These are phyloP conservation scores for Hebeloma cylindrosporum DNA, from an alignment of 768 basidiomycete species.

Conservation along the genomic window DNA sequence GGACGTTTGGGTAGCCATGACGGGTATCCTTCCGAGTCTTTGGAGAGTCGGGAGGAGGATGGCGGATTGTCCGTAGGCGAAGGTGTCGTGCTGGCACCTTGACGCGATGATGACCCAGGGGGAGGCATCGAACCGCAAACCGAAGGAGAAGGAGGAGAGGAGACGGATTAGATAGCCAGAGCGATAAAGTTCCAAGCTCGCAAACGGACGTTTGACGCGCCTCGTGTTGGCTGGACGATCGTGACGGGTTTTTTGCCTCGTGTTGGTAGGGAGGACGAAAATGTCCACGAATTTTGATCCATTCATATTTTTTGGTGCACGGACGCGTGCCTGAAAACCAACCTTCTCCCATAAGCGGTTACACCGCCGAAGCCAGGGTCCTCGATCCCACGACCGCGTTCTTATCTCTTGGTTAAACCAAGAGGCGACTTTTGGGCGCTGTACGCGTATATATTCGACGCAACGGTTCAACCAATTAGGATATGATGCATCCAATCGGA, in stretches of 20 bases:
- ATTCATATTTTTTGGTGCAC: conserved; percentile 16
- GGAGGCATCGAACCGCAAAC: conserved; percentile 4
- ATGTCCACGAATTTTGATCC: conserved; percentile 7
- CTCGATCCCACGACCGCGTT: too few relatives aligned
- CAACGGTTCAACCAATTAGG: too few relatives aligned
- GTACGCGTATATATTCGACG: too few relatives aligned
- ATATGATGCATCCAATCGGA: too few relatives aligned
- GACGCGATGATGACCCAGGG: conserved; percentile 14
- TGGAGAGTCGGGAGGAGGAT: conserved; percentile 18
- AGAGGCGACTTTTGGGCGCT: too few relatives aligned
- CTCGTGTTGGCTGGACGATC: conserved; percentile 4
- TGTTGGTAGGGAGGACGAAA: conserved; percentile 18
- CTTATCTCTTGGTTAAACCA: too few relatives aligned
- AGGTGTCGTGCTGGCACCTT: conserved; percentile 10
- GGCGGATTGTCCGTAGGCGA: conserved; percentile 12
- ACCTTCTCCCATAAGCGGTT: conserved; percentile 18
- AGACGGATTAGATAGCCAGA: background rate
- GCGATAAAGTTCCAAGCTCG: background rate
- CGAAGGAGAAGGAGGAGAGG: background rate
- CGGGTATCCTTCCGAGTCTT: conserved; percentile 68
- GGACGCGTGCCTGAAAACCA: conserved; percentile 22
- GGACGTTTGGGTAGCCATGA: conserved; percentile 84
- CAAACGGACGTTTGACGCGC: conserved; percentile 1
- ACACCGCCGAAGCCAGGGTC: too few relatives aligned
- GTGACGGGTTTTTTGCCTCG: conserved; percentile 21